phyloP scores from a whole-genome alignment of 495 filamentous ascomycete genomes.

The Astrothelium subdiscretum region DNA sequence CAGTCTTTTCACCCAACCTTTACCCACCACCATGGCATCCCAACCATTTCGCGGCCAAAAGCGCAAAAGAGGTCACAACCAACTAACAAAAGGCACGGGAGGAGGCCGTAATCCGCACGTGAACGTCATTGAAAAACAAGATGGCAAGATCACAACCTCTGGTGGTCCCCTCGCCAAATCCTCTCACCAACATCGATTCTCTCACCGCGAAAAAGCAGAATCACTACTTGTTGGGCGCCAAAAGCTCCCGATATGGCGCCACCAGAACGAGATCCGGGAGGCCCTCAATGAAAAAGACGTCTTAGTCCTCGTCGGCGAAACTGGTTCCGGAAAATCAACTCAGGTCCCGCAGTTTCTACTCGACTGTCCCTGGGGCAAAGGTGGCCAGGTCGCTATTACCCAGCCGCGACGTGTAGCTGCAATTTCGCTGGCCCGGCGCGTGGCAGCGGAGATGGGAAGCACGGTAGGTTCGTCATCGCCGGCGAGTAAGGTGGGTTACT shows the following conservation, averaged over 20 bases:
- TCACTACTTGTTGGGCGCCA: not conserved
- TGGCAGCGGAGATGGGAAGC: conserved; percentile 83
- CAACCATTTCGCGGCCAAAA: not conserved
- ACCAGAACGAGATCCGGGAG: conserved; percentile 56
- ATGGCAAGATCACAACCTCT: not conserved
- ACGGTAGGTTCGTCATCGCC: conserved; percentile 54
- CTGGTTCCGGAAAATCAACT: conserved; percentile 92
- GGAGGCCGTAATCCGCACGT: not conserved
- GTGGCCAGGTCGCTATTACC: conserved; percentile 90
- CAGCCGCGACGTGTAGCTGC: conserved; percentile 90
- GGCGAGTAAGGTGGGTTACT: conserved; percentile 76
- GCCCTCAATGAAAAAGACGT: conserved; percentile 58
- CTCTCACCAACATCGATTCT: not conserved
- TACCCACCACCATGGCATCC: too few species aligned
- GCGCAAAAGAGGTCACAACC: not conserved
- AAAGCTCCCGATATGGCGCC: conserved; percentile 65
- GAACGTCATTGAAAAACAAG: not conserved
- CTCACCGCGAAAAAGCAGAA: not conserved
- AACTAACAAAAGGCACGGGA: not conserved
- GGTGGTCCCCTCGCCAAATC: not conserved
- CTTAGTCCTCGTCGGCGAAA: conserved; percentile 82
- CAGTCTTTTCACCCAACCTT: too few species aligned
- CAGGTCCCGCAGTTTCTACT: conserved; percentile 88
- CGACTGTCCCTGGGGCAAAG: conserved; percentile 69
- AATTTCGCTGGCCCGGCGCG: conserved; percentile 79